Evolutionary conservation across 345 rosid species (phyloP), one percentile per base, ranked within the genome.

Genomic region (Anastatica hierochuntica): DNA sequence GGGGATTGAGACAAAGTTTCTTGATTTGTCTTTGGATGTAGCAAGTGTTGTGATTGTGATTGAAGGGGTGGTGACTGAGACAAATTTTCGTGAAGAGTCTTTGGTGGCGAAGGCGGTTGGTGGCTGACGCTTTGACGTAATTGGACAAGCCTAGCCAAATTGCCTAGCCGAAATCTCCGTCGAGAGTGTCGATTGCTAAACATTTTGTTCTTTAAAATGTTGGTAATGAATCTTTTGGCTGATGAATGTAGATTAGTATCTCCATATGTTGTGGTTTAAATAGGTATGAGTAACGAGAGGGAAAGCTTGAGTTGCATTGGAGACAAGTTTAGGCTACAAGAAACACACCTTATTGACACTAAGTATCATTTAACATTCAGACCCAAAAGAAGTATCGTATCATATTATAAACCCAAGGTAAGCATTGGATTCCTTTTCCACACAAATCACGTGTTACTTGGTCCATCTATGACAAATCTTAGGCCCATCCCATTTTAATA

Each of bases 71-170:
- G 53, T 9, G 64, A 35, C 2, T 46, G 19, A 37, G 38, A 38
- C 55, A 39, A 38, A 54, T 37, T 23, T 20, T 63, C 49, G 45
- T 29, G 27, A 35, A 12, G 14, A 56, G 62, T 5, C 15, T 26
- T 40, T 30, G 40, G 63, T 14, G 43, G 43, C 1, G 29, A n/a
- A 1, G 21, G 24, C 1, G 48, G 63, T 15, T 50, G 64, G 17
- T 10, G 19, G 36, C 48, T 42, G 14, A 66, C 40, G 35, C 47
- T 66, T 44, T 66, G 71, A 7, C 71, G 60, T 52, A 58, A 7
- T 0, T 66, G 65, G 37, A 66, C 71, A 43, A 66, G 60, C 35
- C 54, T 66, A 43, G 71, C 71, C 21, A 66, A 51, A 59, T 66
- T 66, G 1, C 65, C 71, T 4, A 66, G 60, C 48, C 60, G 53